Conservation (phyloP, 345 rosid genomes). For the Physaria fendleri region DNA sequence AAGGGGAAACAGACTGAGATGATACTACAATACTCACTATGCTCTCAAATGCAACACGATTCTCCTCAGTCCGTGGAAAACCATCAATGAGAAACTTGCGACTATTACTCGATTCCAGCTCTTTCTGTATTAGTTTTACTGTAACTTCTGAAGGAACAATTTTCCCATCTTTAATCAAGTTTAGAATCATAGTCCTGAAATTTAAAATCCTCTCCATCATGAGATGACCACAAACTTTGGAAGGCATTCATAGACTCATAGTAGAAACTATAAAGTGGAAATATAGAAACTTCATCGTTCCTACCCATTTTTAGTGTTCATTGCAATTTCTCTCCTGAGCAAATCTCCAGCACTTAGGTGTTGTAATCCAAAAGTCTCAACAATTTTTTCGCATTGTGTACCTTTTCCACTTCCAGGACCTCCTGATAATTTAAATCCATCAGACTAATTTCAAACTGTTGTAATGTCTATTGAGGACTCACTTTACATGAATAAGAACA, state of each 20-base stretch:
- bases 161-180: slow-evolving; percentile 69
- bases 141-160: slow-evolving; percentile 89
- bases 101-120: slow-evolving; percentile 48
- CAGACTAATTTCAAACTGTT: background rate
- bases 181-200: slow-evolving; percentile 53
- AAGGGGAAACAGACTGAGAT: background rate
- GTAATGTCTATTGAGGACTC: background rate
- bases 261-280: background rate
- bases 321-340: slow-evolving; percentile 56
- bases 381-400: slow-evolving; percentile 68
- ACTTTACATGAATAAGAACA: background rate
- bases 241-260: background rate
- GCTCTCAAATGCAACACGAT: slow-evolving; percentile 63
- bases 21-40: slow-evolving; percentile 41
- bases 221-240: background rate
- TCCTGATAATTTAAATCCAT: slow-evolving; percentile 28
- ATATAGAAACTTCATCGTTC: background rate
- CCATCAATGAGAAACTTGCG: slow-evolving; percentile 78
- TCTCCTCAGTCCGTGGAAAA: slow-evolving; percentile 82
- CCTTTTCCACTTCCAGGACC: slow-evolving; percentile 95
- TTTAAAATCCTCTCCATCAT: slow-evolving; percentile 9
- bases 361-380: slow-evolving; percentile 52
- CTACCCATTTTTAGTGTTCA: slow-evolving; percentile 66
- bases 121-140: slow-evolving; percentile 58
- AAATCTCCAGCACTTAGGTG: slow-evolving; percentile 83